Evolutionary conservation across 495 filamentous ascomycete genomes (phyloP), one percentile per base, ranked within the genome.

Genomic region (Astrocystis sublimbata): DNA sequence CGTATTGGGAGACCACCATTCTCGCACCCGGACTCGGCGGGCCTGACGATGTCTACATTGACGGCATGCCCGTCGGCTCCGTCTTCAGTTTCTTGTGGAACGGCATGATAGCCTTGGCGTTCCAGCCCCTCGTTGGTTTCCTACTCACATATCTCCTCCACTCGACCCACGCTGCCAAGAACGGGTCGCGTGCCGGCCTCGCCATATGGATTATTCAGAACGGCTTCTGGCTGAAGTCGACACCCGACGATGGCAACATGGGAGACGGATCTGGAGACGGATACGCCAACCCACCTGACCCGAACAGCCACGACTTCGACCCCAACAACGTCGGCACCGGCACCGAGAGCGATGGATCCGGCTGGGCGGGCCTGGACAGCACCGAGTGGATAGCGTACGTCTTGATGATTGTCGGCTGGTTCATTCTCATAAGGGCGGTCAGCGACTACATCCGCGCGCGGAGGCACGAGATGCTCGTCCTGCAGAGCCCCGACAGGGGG

Each of bases 1-100:
- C 96, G 2, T 98, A 98, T 74, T 98, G 94, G 94, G 94, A 98
- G 77, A 98, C 93, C 17, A 97, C 94, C 2, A 97, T 98, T 67
- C 83, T 98, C 58, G 92, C 93, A 3, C 96, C 94, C 6, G 93
- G 93, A 31, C 79, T 88, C 53, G 84, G 88, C 46, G 89, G 88
- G 2, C 82, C 83, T 31, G 92, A 98, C 69, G 94, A 98, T 75
- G 94, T 98, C 50, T 98, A 91, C 72, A 89, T 98, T 42, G 93
- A 98, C 72, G 96, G 94, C 65, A 83, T 98, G 65, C 92, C 96
- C 3, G 96, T 98, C 63, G 94, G 94, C 69, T 96, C 92, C 35
- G 78, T 98, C 66, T 98, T 98, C 80, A 89, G 87, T 57, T 98
- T 98, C 69, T 79, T 97, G 61, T 98, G 96, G 96, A 98, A 98